Evolutionary conservation across 306 rosid species (phyloP), one percentile per base, ranked within the genome.

Genomic region (Dalbergia cochinchinensis): DNA sequence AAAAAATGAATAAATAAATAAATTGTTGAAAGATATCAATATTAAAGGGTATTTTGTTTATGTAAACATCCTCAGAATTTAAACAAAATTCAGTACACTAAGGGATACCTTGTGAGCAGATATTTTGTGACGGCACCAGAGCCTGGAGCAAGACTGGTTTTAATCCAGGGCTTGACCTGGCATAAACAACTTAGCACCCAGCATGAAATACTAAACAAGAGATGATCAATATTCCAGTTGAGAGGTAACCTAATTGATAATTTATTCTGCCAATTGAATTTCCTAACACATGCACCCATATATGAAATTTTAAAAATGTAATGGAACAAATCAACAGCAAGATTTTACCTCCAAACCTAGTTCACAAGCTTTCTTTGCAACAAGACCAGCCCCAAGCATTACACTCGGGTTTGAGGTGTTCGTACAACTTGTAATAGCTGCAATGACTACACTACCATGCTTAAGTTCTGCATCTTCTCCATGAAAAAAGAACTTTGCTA

Each of bases 401-500:
- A 86, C 94, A 55, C 94, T 91, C 4, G 97, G 97, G 73, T 93
- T 93, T 37, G 97, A 93, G 51, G 97, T 93, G 76, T 91, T 92
- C 42, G 97, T 92, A 79, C 96, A 92, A 73, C 97, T 93, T 73
- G 94, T 93, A 71, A 91, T 91, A 64, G 97, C 94, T 16, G 97
- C 96, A 18, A 93, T 91, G 5, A 93, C 97, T 44, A 89, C 85
- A 87, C 87, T 88, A 16, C 96, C 97, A 63, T 89, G 96, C 89
- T 88, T 84, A 51, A 93, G 92, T 74, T 91, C 88, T 1, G 88
- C 92, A 13, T 89, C 83, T 45, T 80, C 57, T 69, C 96, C 97
- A 8, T 88, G 87, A 64, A 89, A 93, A 48, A 79, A 5, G 78
- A 93, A 93, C 75, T 91, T 86, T 26, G 60, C 90, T 19, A 79